Base-by-base conservation (phyloP, 2,329 filamentous ascomycete species). In the Pseudocercospora macadamiae region DNA sequence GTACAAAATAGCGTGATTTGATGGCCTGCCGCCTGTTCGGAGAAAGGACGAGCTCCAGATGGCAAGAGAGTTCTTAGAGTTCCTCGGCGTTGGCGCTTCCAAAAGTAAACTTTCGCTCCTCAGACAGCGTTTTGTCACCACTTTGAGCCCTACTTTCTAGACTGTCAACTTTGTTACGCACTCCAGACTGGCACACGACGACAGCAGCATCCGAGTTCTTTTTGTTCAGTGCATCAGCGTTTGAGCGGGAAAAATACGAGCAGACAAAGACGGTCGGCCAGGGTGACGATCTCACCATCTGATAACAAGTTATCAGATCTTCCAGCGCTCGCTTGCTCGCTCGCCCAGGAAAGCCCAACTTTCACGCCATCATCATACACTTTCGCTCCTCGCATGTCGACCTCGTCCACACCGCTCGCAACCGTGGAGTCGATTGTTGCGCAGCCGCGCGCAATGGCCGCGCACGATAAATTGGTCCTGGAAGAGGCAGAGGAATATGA, bases 401-500 rank as follows among this genome's bases (percentile, higher is more conserved):
- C 57, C 53, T 14, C 57, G 18, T 54, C 62, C n/a, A 54, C 57
- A 30, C 39, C 63, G 34, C 47, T 49, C 47, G 52, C 52, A 32
- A 54, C 62, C 58, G 63, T 61, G 57, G 60, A 60, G 45, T 42
- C 60, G 53, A 57, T 65, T 28, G 60, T 61, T 14, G 49, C 56
- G 21, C 48, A 49, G 55, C 52, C 58, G 45, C 57, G 56, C 56
- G 59, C 53, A 32, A 71, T 71, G 68, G 67, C 68, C 54, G 65
- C 67, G 44, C 70, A 73, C 49, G 67, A 73, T 61, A 70, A 69
- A 62, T 48, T 70, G 28, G 44, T 70, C 9, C 63, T 72, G 9
- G 65, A 68, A 44, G 68, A 71, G 58, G 67, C 65, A 32, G 71
- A 74, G 19, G 73, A 75, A 65, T 74, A 75, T 51, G 73, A 74